Conservation (phyloP, 805 yeast genomes). For the Zygoascus flipseniorum region DNA sequence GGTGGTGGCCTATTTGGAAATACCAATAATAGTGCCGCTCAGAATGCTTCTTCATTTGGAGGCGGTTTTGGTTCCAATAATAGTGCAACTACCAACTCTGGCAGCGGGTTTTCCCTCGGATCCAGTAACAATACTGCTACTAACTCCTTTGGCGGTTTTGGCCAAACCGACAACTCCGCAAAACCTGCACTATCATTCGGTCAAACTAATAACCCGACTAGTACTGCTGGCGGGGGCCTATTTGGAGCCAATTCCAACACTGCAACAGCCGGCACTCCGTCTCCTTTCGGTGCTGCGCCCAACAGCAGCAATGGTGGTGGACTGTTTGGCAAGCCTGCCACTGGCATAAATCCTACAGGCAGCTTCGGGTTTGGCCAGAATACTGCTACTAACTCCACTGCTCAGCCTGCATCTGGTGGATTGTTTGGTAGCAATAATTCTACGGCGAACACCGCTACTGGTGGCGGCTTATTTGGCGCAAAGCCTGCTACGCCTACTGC, state of each 20-base stretch:
- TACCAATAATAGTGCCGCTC: conserved; percentile 23
- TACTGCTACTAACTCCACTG: conserved; percentile 11
- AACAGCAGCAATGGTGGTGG: conserved; percentile 17
- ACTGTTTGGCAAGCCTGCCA: conserved; percentile 6
- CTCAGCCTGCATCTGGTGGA: conserved; percentile 18
- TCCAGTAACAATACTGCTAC: conserved; percentile 5
- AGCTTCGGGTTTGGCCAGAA: conserved; percentile 15
- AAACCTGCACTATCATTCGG: conserved; percentile 4
- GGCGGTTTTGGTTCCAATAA: conserved; percentile 14
- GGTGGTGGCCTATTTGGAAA: conserved; percentile 4
- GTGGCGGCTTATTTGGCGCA: conserved; percentile 20
- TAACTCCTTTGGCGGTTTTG: conserved; percentile 7
- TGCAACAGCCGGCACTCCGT: neutral
- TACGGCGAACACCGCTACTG: conserved; percentile 15
- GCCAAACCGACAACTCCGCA: conserved; percentile 7
- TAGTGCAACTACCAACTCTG: conserved; percentile 11
- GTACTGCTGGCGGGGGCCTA: conserved; percentile 10
- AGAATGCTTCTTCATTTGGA: conserved; percentile 21
- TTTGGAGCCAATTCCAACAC: neutral
- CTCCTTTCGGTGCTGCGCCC: conserved; percentile 8
- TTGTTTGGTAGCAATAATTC: conserved; percentile 21
- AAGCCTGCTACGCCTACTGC: conserved; percentile 15
- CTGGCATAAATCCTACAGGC: conserved; percentile 1
- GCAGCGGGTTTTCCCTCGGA: conserved; percentile 19
- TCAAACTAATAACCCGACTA: conserved; percentile 5